A percentile compares a stretch with the other conserved stretches of the same genome.
Evolutionary conservation across 768 basidiomycete species (phyloP).

Genomic region (Hygrocybe punicea): DNA sequence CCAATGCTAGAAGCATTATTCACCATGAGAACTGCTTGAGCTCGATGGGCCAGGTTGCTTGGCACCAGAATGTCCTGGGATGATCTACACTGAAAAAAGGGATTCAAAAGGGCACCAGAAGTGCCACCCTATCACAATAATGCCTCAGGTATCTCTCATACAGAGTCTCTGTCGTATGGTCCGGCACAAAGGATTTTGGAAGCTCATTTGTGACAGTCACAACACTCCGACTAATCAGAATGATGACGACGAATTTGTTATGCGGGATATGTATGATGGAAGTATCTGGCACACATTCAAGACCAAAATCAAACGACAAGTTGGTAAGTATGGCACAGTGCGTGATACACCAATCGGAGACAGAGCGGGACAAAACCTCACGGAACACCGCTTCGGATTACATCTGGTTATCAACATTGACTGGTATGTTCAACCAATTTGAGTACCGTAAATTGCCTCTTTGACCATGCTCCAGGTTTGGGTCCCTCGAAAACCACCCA

Average conservation of each 20-base stretch:
- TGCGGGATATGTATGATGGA: constrained; percentile 24
- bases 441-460: not conserved
- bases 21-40: constrained; percentile 5
- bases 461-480: constrained; percentile 20
- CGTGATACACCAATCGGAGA: constrained; percentile 7
- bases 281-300: constrained; percentile 15
- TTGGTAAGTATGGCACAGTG: constrained; percentile 15
- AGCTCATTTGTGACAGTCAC: constrained; percentile 11
- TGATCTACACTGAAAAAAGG: constrained; percentile 7
- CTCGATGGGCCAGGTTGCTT: constrained; percentile 12
- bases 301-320: constrained; percentile 12
- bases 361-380: constrained; percentile 4
- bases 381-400: constrained; percentile 18
- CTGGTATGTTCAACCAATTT: constrained; percentile 17
- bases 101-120: constrained; percentile 9
- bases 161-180: constrained; percentile 19
- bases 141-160: constrained; percentile 21
- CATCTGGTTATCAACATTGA: constrained; percentile 24
- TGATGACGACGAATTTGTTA: constrained; percentile 22
- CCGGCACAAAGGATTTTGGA: constrained; percentile 11
- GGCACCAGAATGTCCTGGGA: constrained; percentile 12
- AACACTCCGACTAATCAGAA: constrained; percentile 7
- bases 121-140: constrained; percentile 9
- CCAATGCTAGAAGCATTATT: constrained; percentile 21
- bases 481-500: constrained; percentile 17